These are phyloP conservation scores for Ustilago trichophora DNA, from an alignment of 1,284 basidiomycete genomes.

Conservation along the genomic window DNA sequence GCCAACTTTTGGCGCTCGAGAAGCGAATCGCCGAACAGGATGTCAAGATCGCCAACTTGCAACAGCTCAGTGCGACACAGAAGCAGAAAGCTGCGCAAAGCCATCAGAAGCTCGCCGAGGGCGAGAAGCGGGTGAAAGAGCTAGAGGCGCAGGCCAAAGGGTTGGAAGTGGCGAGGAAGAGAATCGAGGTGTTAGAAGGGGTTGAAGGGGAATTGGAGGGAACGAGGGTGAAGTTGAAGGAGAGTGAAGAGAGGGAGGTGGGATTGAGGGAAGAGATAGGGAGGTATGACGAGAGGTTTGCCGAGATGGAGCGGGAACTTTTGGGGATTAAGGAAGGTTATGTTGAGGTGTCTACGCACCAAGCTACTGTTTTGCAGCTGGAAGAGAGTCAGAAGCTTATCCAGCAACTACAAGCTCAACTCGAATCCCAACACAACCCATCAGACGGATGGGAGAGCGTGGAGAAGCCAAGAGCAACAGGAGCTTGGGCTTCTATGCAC, in stretches of 20 bases:
- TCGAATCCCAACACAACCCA: conserved; percentile 1
- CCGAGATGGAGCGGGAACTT: conserved; percentile 49
- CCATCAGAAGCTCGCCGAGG: conserved; percentile 54
- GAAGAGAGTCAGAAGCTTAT: conserved; percentile 29
- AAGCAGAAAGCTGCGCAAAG: conserved; percentile 59
- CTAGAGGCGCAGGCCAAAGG: conserved; percentile 33
- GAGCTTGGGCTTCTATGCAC: conserved; percentile 44
- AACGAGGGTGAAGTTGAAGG: conserved; percentile 6
- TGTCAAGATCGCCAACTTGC: conserved; percentile 53
- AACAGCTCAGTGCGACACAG: conserved; percentile 50
- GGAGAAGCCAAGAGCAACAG: not conserved
- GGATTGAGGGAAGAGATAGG: conserved; percentile 12
- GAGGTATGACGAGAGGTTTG: conserved; percentile 39
- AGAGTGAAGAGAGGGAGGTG: conserved; percentile 34
- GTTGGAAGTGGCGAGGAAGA: conserved; percentile 15
- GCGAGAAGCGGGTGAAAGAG: conserved; percentile 49
- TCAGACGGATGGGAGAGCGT: conserved; percentile 27
- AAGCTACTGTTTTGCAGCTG: conserved; percentile 17
- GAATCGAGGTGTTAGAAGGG: conserved; percentile 5
- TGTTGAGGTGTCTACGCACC: conserved; percentile 33
- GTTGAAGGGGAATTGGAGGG: not conserved
- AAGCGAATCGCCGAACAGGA: conserved; percentile 55
- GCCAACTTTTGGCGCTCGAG: conserved; percentile 40
- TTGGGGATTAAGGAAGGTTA: conserved; percentile 45
- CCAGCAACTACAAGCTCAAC: conserved; percentile 28